Conservation (phyloP, 1,284 basidiomycete species). For the Porodaedalea pini region DNA sequence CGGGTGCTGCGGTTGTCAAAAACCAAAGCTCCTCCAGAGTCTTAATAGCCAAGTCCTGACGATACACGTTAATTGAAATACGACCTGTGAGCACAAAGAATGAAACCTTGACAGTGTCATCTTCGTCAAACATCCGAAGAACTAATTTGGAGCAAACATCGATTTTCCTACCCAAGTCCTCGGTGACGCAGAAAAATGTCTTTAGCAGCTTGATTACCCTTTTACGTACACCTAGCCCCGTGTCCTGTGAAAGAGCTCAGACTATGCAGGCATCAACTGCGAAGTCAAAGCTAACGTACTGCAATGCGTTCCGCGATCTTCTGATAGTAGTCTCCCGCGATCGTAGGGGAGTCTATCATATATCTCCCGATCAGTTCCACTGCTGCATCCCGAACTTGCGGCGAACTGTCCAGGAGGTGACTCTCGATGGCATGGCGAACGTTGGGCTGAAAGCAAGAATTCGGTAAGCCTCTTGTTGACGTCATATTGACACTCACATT, state of each 20-base stretch:
- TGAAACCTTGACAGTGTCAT: conserved; percentile 77
- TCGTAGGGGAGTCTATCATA: conserved; percentile 80
- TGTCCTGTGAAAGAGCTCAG: conserved; percentile 55
- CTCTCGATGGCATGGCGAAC: conserved; percentile 83
- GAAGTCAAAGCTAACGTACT: conserved; percentile 42
- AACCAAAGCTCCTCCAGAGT: conserved; percentile 92
- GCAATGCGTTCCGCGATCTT: conserved; percentile 85
- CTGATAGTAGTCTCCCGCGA: conserved; percentile 82
- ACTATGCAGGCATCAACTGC: conserved; percentile 1
- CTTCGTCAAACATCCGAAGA: conserved; percentile 84
- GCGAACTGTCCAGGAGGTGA: conserved; percentile 85
- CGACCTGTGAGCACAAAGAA: background rate
- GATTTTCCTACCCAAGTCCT: conserved; percentile 57
- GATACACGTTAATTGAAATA: background rate
- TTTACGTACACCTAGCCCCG: conserved; percentile 89
- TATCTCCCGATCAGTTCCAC: conserved; percentile 96
- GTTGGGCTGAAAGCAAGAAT: conserved; percentile 46
- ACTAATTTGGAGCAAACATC: conserved; percentile 87
- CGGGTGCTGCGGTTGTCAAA: conserved; percentile 32
- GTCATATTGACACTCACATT: conserved; percentile 45
- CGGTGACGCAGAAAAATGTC: conserved; percentile 69
- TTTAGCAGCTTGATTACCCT: conserved; percentile 92
- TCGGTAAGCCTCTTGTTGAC: background rate
- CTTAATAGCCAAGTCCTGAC: conserved; percentile 80
- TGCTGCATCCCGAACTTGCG: conserved; percentile 92